Evolutionary conservation across 179 eudicot species (phyloP), one percentile per base, ranked within the genome.

Genomic region (Drosera spatulata): DNA sequence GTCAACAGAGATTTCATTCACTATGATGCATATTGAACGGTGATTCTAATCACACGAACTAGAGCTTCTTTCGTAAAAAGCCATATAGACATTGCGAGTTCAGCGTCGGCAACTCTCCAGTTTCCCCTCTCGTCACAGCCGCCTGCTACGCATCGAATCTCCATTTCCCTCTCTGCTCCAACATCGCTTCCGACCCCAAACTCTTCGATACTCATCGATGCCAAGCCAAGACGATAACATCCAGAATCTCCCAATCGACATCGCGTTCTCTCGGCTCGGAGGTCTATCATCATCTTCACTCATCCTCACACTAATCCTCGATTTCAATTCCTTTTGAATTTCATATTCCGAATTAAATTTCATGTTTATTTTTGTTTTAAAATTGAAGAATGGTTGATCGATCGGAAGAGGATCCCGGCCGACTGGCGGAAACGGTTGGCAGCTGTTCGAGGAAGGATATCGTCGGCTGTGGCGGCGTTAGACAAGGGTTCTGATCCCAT

Each of bases 301-400:
- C 55, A 39, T 44, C 67, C 3, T 44, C 56, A 8, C 8, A 42
- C 9, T 47, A 42, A 8, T 22, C 7, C 2, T 11, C 62, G 33
- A 22, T 22, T 22, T 22, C 13, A 7, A 37, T 12, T 40, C 8
- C 3, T 41, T 15, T 41, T 53, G 33, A 60, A 5, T 10, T 67
- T n/a, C 40, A 38, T 59, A 2, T 39, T 47, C 37, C 14, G 53
- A 14, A 7, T 15, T 3, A 4, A 14, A 40, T 59, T 60, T 54
- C n/a, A 56, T 75, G 67, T 61, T 1, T 11, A 50, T 62, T 53
- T n/a, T 39, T 53, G n/a, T 52, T 58, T 72, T 65, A 43, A 59
- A 39, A 71, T 43, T 75, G 83, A 53, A 93, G 99, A 93, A 78
- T 93, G 99, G 99, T 53, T 89, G 78, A 90, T 84, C 58, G 99